A percentile compares a stretch with the other conserved stretches of the same genome.
These are phyloP conservation scores for Herpetomonas muscarum DNA, from an alignment of 208 protist species.

Conservation along the genomic window DNA sequence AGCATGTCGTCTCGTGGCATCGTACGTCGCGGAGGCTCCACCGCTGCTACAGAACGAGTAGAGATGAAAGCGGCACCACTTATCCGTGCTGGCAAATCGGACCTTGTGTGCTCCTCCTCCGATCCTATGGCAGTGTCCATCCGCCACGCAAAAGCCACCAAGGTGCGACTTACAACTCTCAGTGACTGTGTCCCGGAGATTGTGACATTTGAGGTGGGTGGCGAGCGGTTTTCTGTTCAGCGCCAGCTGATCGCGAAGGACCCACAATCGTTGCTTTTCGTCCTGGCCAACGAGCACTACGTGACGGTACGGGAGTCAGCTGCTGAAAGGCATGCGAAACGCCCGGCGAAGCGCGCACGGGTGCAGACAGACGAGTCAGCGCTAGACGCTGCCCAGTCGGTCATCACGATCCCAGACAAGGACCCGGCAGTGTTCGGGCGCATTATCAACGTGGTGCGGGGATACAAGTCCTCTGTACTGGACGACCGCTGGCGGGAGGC, in stretches of 20 bases:
- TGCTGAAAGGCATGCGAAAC: not conserved
- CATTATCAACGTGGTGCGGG: conserved; percentile 63
- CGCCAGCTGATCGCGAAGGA: conserved; percentile 41
- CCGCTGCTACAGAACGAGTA: too few species aligned
- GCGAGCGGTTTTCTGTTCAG: conserved; percentile 31
- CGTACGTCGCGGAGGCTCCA: too few species aligned
- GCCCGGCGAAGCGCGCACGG: not conserved
- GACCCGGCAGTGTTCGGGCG: conserved; percentile 36
- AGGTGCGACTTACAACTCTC: conserved; percentile 23
- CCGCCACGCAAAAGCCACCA: conserved; percentile 8
- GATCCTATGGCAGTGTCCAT: not conserved
- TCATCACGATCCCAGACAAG: conserved; percentile 28
- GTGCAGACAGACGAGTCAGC: not conserved
- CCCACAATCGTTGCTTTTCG: conserved; percentile 60
- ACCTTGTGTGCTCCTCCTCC: not conserved
- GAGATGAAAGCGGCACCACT: too few species aligned
- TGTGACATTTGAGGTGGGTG: conserved; percentile 44
- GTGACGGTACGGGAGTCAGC: not conserved
- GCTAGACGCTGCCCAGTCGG: not conserved
- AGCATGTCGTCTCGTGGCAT: too few species aligned
- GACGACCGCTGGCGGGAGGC: conserved; percentile 25
- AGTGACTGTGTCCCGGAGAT: conserved; percentile 35
- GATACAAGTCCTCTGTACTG: conserved; percentile 43
- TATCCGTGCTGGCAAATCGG: too few species aligned
- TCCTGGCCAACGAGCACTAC: conserved; percentile 35